A percentile compares a stretch with the other conserved stretches of the same genome.
These are phyloP conservation scores for Venturia pyrina DNA, from an alignment of 2,329 filamentous ascomycete genomes.

Conservation along the genomic window DNA sequence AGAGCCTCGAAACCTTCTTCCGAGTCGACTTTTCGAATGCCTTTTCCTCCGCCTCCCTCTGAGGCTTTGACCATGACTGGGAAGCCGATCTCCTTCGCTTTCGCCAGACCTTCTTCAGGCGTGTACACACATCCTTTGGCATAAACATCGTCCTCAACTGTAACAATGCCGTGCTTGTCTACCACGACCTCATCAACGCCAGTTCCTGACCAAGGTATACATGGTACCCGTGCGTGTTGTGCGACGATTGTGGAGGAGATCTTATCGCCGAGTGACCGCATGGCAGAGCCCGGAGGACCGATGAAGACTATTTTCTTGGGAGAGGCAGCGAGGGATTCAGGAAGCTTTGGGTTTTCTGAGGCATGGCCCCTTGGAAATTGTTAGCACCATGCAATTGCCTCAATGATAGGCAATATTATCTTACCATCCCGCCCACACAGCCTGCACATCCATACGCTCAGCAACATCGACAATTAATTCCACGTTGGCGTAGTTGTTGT, in stretches of 20 bases:
- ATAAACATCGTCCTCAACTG: conserved; percentile 77
- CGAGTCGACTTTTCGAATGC: conserved; percentile 86
- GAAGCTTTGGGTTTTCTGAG: conserved; percentile 95
- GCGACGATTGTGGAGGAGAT: conserved; percentile 99
- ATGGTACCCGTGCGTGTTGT: conserved; percentile 90
- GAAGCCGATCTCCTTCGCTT: conserved; percentile 87
- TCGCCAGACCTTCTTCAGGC: conserved; percentile 79
- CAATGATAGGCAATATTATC: background rate
- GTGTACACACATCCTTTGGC: conserved; percentile 82
- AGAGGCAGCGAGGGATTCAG: conserved; percentile 89
- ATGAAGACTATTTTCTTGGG: conserved; percentile 99
- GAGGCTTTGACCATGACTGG: conserved; percentile 99
- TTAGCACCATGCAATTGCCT: background rate
- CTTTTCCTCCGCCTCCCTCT: conserved; percentile 97
- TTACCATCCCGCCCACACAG: conserved; percentile 97
- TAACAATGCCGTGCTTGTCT: conserved; percentile 79
- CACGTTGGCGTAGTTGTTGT: conserved; percentile 99
- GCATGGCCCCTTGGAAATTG: conserved; percentile 58
- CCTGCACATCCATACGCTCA: conserved; percentile 96
- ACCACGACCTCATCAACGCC: conserved; percentile 75
- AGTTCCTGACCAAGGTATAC: conserved; percentile 98
- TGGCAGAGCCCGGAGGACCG: conserved; percentile 91
- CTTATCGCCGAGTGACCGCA: conserved; percentile 98
- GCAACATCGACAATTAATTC: conserved; percentile 98
- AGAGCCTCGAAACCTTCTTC: conserved; percentile 78